These are phyloP conservation scores for Suhomyces choctaworum DNA, from an alignment of 1,139 yeast genomes.

Conservation along the genomic window DNA sequence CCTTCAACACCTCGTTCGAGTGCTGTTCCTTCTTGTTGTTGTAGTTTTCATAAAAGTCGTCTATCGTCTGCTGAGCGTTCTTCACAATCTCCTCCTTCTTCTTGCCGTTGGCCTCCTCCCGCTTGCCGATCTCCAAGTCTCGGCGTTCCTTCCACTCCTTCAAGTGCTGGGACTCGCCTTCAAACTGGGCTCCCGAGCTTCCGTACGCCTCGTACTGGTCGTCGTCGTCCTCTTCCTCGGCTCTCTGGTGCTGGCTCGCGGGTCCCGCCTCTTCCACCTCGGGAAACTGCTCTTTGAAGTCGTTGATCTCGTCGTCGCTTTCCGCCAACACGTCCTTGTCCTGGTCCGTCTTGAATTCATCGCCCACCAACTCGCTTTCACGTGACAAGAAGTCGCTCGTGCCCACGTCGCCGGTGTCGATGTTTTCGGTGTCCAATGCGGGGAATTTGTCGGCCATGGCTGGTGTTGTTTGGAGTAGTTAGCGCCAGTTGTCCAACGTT, in stretches of 20 bases:
- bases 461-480: slow-evolving; percentile 2
- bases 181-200: slow-evolving; percentile 18
- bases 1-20: slow-evolving; percentile 61
- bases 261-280: slow-evolving; percentile 41
- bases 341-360: slow-evolving; percentile 71
- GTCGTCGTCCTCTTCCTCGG: slow-evolving; percentile 24
- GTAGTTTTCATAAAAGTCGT: slow-evolving; percentile 92
- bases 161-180: slow-evolving; percentile 57
- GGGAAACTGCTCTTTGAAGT: slow-evolving; percentile 68
- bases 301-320: slow-evolving; percentile 60
- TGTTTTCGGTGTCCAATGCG: slow-evolving; percentile 59
- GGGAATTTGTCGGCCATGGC: slow-evolving; percentile 87
- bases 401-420: slow-evolving; percentile 31
- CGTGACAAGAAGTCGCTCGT: slow-evolving; percentile 73
- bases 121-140: slow-evolving; percentile 74
- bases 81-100: slow-evolving; percentile 69
- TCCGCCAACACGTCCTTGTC: slow-evolving; percentile 56
- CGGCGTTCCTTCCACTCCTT: slow-evolving; percentile 85
- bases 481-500: slow-evolving; percentile 2
- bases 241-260: slow-evolving; percentile 11
- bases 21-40: slow-evolving; percentile 79
- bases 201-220: slow-evolving; percentile 35
- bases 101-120: slow-evolving; percentile 71
- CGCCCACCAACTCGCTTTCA: slow-evolving; percentile 83
- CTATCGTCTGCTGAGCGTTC: slow-evolving; percentile 84